Evolutionary conservation across 2,329 filamentous ascomycete genomes (phyloP).

Genomic region (Colletotrichum tanaceti): DNA sequence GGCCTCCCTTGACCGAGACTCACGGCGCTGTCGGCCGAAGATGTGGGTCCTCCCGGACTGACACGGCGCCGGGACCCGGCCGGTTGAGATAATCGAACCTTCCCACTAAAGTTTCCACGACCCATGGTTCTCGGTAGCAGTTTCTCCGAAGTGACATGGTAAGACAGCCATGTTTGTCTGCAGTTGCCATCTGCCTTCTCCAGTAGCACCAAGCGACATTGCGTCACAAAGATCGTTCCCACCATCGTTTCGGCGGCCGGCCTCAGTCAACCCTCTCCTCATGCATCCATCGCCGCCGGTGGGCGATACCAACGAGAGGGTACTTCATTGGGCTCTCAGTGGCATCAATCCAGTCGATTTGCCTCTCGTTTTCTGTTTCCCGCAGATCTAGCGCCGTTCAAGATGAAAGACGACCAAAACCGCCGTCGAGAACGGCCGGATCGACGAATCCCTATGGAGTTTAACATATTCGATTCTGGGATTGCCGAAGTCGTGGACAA

Average conservation of each 20-base stretch:
- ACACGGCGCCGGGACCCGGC: neutral
- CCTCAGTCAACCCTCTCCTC: no score
- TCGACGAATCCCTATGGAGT: conserved; percentile 7
- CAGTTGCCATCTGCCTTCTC: neutral
- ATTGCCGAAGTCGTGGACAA: conserved; percentile 7
- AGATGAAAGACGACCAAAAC: neutral
- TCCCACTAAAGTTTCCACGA: neutral
- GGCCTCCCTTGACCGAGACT: neutral
- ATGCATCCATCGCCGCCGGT: neutral
- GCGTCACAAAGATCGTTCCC: neutral
- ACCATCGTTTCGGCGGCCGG: neutral
- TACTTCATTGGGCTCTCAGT: no score
- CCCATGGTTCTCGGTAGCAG: neutral
- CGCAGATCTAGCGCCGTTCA: neutral
- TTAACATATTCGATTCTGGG: conserved; percentile 8
- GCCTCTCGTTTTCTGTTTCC: neutral
- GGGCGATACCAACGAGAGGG: no score
- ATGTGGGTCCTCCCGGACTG: neutral
- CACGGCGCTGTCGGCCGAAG: neutral
- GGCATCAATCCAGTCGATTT: no score
- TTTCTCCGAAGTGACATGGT: neutral
- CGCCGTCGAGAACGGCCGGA: neutral
- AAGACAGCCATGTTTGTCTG: neutral
- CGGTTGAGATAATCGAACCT: neutral
- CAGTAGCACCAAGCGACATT: neutral